Base-by-base conservation (phyloP, 805 yeast genomes). In the Candida alai region DNA sequence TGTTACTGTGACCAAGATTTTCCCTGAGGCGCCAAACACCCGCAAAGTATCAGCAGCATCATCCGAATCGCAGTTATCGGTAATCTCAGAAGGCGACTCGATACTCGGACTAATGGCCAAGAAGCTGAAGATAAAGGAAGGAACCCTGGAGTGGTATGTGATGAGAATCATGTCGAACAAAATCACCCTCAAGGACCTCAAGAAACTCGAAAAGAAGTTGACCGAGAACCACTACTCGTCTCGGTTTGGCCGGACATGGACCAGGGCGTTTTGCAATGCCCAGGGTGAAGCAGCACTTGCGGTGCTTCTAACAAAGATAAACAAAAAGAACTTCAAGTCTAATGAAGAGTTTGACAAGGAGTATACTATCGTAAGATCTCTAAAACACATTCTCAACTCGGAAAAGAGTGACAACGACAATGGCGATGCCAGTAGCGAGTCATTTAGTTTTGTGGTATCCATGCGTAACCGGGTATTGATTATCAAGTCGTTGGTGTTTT, bases 261-360 rank as follows among this genome's bases (percentile, higher is more conserved):
- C 56, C 4, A 48, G 44, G 24, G 44, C 40, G 4, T 66, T 67
- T 41, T 47, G 51, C n/a, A 55, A 52, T n/a, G 60, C 62, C 1
- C 70, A 66, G 43, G 73, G 72, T 13, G 71, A 66, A 36, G 55
- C 65, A 3, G 71, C 71, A 0, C 51, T 66, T 9, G 55, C 68
- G 0, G 69, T 62, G 4, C 52, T 61, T 10, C 52, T 67, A 16
- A 48, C 61, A 3, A 48, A 68, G 24, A 53, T 65, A 23, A 67
- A 64, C 43, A 60, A 56, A 37, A 62, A 65, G 40, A 60, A 66
- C 37, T 65, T 65, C 40, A 67, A 67, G 42, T 60, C 70, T 3
- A 65, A 67, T 39, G 71, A 65, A 19, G 71, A 65, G 36, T 61
- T 66, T 24, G 70, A 65, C 33, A 58, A 48, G 34, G 73, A 67